Conservation (phyloP, 257 asterid genomes). For the Nicotiana knightiana region DNA sequence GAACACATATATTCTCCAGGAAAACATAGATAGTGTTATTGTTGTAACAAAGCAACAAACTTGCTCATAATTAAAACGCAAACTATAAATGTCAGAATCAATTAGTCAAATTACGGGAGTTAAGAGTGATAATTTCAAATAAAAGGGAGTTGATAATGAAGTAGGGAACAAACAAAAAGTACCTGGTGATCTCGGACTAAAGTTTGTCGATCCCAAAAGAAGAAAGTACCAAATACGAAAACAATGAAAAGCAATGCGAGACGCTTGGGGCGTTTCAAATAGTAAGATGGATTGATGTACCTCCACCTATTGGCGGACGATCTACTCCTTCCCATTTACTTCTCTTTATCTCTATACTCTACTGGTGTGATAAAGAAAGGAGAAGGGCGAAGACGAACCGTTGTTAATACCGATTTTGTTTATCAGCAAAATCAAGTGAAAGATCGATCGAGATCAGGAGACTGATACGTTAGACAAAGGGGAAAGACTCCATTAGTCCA, state of each 20-base stretch:
- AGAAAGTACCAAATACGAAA: constrained; percentile 47
- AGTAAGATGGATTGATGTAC: constrained; percentile 75
- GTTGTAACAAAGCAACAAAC: not conserved
- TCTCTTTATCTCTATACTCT: too few relatives aligned
- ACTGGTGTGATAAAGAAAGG: too few relatives aligned
- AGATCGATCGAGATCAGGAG: too few relatives aligned
- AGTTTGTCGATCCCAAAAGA: constrained; percentile 96
- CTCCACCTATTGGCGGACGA: constrained; percentile 58
- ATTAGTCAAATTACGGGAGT: not conserved
- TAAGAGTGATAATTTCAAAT: not conserved
- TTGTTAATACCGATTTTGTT: too few relatives aligned
- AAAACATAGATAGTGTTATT: not conserved
- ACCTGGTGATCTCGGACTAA: constrained; percentile 87
- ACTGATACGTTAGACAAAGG: too few relatives aligned
- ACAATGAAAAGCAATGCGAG: constrained; percentile 62
- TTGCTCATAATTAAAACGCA: not conserved
- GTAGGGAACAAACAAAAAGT: not conserved
- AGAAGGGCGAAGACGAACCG: too few relatives aligned
- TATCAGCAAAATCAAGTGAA: too few relatives aligned
- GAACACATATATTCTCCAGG: not conserved
- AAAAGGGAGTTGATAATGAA: not conserved
- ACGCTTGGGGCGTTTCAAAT: constrained; percentile 86
- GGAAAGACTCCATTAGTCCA: too few relatives aligned
- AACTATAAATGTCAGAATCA: not conserved
- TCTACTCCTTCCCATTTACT: constrained; percentile 79